Conservation (phyloP, 495 filamentous ascomycete species). For the Aspergillus saccharolyticus region DNA sequence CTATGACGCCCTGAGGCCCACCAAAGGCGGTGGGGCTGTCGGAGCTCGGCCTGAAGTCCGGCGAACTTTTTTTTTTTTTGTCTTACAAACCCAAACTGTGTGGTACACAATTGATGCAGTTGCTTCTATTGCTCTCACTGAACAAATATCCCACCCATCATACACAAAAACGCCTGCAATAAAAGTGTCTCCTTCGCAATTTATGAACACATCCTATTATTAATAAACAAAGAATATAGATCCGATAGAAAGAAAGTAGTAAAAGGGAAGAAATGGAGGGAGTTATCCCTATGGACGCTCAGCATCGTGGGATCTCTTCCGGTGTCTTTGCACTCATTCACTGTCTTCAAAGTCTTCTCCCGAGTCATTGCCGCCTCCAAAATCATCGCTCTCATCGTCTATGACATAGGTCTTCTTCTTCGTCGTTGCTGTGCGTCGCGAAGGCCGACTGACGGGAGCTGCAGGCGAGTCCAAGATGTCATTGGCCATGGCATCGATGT, state of each 20-base stretch:
- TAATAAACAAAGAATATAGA: constrained; percentile 7
- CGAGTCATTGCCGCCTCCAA: constrained; percentile 20
- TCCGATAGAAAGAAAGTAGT: not conserved
- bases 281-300: constrained; percentile 11
- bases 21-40: not conserved
- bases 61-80: too few relatives aligned
- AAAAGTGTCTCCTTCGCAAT: not conserved
- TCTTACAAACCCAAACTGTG: too few relatives aligned
- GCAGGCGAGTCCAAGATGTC: constrained; percentile 52
- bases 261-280: not conserved
- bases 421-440: constrained; percentile 47
- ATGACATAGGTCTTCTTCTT: constrained; percentile 52
- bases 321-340: constrained; percentile 26
- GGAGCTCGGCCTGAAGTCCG: not conserved
- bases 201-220: constrained; percentile 11
- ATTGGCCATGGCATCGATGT: constrained; percentile 51
- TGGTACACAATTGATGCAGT: too few relatives aligned
- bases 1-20: too few relatives aligned
- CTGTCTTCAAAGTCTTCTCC: constrained; percentile 39
- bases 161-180: not conserved
- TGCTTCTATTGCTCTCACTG: not conserved
- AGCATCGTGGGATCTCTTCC: constrained; percentile 8
- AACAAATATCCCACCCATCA: not conserved
- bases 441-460: constrained; percentile 41
- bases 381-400: constrained; percentile 47